phyloP scores from a whole-genome alignment of 1,284 basidiomycete genomes.

The Marasmius oreades region DNA sequence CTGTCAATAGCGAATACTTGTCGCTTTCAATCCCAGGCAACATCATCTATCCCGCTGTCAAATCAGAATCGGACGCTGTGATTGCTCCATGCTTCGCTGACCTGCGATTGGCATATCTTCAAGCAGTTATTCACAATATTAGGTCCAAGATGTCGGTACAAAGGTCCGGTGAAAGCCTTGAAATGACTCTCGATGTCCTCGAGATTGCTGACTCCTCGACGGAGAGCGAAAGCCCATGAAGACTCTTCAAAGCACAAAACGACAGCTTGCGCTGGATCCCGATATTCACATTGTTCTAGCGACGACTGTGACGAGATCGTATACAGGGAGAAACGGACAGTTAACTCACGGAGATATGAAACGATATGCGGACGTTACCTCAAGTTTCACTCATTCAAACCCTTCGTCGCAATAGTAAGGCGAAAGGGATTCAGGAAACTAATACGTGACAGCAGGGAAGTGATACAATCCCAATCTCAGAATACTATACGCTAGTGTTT shows the following conservation, averaged over 20 bases:
- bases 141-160: conserved; percentile 4
- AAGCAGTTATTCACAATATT: conserved; percentile 19
- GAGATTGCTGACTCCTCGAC: conserved; percentile 12
- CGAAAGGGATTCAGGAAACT: conserved; percentile 8
- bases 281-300: conserved; percentile 20
- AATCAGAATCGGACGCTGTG: neutral
- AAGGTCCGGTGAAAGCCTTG: neutral
- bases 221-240: conserved; percentile 16
- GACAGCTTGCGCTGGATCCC: conserved; percentile 23
- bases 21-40: neutral
- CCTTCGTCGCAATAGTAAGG: conserved; percentile 1
- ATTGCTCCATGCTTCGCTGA: neutral
- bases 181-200: conserved; percentile 10
- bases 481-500: too few species aligned
- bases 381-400: conserved; percentile 9
- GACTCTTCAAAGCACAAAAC: conserved; percentile 20
- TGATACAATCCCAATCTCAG: too few species aligned
- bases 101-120: conserved; percentile 18
- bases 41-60: neutral
- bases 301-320: conserved; percentile 13
- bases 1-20: neutral
- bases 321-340: conserved; percentile 8
- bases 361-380: conserved; percentile 6
- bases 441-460: neutral
- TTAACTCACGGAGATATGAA: conserved; percentile 3